phyloP scores from a whole-genome alignment of 148 eudicot species.

The Salicornia ramosissima region DNA sequence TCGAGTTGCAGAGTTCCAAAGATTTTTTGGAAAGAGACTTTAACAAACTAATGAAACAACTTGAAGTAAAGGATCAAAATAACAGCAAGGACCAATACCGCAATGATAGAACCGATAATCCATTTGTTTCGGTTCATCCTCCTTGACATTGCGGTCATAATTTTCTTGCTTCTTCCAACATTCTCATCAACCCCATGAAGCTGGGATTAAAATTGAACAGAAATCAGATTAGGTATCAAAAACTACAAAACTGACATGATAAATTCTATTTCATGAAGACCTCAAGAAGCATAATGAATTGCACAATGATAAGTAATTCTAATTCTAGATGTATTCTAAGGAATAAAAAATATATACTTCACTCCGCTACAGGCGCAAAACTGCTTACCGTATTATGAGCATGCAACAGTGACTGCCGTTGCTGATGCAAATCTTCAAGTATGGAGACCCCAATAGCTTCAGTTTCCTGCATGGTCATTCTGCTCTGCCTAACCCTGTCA shows the following conservation, averaged over 20 bases:
- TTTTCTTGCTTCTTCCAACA: constrained; percentile 55
- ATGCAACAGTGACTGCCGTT: constrained; percentile 58
- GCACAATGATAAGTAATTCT: background rate
- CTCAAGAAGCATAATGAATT: too few species aligned
- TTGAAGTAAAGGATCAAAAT: constrained; percentile 57
- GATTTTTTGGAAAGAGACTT: background rate
- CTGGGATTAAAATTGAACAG: constrained; percentile 24
- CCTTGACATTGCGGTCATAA: constrained; percentile 50
- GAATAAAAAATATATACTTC: background rate
- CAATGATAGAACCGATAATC: constrained; percentile 44
- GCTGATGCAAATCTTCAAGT: constrained; percentile 61
- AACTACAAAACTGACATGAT: background rate
- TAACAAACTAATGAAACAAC: constrained; percentile 28
- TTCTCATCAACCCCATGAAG: constrained; percentile 75
- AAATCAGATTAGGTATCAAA: background rate
- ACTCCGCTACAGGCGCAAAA: background rate
- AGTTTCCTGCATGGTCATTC: constrained; percentile 65
- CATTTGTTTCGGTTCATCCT: constrained; percentile 63
- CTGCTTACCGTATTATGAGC: constrained; percentile 47
- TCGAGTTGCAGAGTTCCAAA: background rate
- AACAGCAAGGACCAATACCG: constrained; percentile 40
- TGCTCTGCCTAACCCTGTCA: constrained; percentile 50
- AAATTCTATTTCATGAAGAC: background rate
- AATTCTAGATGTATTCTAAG: background rate
- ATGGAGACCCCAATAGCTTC: constrained; percentile 72